phyloP scores from a whole-genome alignment of 108 stramenopile genomes.

The Aurantiochytrium sp. region DNA sequence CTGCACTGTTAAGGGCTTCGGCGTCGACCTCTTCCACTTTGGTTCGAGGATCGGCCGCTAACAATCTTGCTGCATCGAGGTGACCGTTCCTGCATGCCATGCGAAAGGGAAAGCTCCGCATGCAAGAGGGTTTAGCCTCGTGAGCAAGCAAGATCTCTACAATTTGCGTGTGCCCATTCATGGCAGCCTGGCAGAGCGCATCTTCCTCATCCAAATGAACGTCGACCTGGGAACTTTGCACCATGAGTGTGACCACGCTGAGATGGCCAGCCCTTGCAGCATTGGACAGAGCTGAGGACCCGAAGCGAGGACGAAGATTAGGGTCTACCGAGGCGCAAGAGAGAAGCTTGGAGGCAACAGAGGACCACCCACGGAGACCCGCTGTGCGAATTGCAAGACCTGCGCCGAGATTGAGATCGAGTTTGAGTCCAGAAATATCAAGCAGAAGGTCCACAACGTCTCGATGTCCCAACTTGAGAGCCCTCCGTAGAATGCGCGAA shows the following conservation, averaged over 20 bases:
- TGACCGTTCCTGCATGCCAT: neutral
- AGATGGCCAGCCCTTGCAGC: neutral
- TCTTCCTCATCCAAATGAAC: neutral
- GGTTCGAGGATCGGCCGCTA: neutral
- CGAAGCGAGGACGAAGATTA: neutral
- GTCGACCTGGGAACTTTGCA: neutral
- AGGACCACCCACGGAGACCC: neutral
- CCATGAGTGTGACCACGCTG: neutral
- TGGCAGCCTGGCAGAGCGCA: conserved; percentile 32
- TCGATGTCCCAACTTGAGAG: neutral
- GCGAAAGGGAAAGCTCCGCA: neutral
- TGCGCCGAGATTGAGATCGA: neutral
- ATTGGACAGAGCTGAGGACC: neutral
- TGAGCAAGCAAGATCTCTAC: conserved; percentile 27
- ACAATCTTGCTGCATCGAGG: neutral
- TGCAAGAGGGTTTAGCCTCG: conserved; percentile 22
- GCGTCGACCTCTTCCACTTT: neutral
- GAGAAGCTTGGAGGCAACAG: neutral
- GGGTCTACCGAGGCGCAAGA: neutral
- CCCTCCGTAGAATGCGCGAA: neutral
- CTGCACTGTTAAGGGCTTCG: neutral
- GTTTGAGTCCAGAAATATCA: neutral
- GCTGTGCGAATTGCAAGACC: neutral
- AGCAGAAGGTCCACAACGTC: neutral
- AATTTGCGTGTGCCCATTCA: conserved; percentile 19